Evolutionary conservation across 129 eudicot species (phyloP).

Genomic region (carrot (Daucus carota)): DNA sequence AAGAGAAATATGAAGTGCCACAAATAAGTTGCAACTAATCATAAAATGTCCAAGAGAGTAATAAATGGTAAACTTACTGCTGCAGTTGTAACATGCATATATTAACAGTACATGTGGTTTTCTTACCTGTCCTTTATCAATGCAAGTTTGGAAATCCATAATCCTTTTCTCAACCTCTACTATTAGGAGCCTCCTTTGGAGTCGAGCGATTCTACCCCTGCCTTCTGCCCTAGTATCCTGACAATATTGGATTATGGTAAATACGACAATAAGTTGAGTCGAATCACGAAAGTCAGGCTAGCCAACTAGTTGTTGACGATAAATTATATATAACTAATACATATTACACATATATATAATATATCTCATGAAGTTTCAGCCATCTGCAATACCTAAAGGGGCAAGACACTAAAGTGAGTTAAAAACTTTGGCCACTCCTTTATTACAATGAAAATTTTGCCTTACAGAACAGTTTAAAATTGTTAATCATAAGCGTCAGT

Average conservation of each 20-base stretch:
- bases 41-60: neutral
- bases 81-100: neutral
- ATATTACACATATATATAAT: too few relatives aligned
- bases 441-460: neutral
- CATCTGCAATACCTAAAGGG: neutral
- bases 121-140: constrained; percentile 68
- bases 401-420: neutral
- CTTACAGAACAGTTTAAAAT: neutral
- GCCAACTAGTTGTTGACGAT: neutral
- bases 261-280: neutral
- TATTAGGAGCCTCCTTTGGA: constrained; percentile 72
- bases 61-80: neutral
- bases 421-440: neutral
- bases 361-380: neutral
- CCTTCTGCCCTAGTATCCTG: constrained; percentile 97
- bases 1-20: neutral
- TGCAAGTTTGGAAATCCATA: constrained; percentile 55
- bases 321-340: too few relatives aligned
- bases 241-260: neutral
- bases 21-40: neutral
- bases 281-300: neutral
- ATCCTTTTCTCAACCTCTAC: constrained; percentile 85
- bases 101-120: neutral
- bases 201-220: constrained; percentile 82
- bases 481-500: too few relatives aligned